Percentiles rank a stretch among this genome's conserved stretches.
These are phyloP conservation scores for Apiospora phragmitis DNA, from an alignment of 2,329 filamentous ascomycete species.

Conservation along the genomic window DNA sequence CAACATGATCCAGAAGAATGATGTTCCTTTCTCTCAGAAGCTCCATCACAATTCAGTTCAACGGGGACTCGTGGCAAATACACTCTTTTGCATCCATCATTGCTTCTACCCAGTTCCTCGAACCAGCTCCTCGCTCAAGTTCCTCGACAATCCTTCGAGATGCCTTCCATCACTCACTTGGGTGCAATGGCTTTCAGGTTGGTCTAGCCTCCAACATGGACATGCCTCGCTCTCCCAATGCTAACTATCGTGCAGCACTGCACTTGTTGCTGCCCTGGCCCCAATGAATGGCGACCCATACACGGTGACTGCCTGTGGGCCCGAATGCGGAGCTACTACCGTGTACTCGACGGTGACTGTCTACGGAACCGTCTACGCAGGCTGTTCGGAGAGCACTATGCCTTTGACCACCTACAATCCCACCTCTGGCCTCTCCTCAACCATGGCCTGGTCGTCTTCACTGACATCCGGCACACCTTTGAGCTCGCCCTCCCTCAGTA, in stretches of 20 bases:
- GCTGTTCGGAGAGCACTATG: slow-evolving; percentile 21
- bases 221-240: background rate
- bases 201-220: background rate
- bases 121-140: background rate
- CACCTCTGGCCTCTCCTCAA: background rate
- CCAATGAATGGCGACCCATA: slow-evolving; percentile 25
- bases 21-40: background rate
- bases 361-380: slow-evolving; percentile 25
- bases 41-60: slow-evolving; percentile 3
- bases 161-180: slow-evolving; percentile 24
- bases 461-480: background rate
- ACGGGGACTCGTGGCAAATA: slow-evolving; percentile 20
- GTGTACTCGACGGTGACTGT: slow-evolving; percentile 22
- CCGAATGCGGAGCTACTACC: slow-evolving; percentile 21
- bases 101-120: background rate
- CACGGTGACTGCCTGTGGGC: slow-evolving; percentile 23
- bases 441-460: slow-evolving; percentile 6
- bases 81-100: slow-evolving; percentile 24
- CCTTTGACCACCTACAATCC: background rate
- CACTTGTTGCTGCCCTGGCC: slow-evolving; percentile 22
- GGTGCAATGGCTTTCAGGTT: slow-evolving; percentile 30
- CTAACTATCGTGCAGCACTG: slow-evolving; percentile 25
- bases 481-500: background rate
- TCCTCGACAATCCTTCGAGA: slow-evolving; percentile 14
- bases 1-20: background rate